Conservation (phyloP, 768 basidiomycete genomes). For the Collybia sordida region DNA sequence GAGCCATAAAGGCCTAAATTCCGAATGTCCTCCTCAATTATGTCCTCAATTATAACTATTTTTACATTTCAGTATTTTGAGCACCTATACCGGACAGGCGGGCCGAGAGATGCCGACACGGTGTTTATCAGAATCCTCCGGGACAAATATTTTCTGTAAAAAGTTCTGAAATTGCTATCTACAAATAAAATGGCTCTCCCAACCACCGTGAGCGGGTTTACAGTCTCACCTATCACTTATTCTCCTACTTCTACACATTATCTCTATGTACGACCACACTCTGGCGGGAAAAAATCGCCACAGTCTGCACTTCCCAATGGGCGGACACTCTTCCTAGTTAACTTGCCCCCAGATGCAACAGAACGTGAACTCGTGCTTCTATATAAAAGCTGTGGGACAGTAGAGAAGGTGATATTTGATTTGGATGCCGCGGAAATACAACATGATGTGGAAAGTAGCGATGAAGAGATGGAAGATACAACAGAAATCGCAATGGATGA, state of each 20-base stretch:
- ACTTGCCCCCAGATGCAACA: constrained; percentile 86
- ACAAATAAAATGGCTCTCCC: constrained; percentile 22
- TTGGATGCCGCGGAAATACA: constrained; percentile 41
- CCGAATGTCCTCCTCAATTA: too few species aligned
- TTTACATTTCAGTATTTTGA: too few species aligned
- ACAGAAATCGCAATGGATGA: constrained; percentile 28
- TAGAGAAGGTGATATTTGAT: constrained; percentile 75
- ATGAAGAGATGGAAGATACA: constrained; percentile 39
- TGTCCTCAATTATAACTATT: too few species aligned
- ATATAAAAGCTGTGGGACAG: constrained; percentile 76
- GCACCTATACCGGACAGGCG: too few species aligned
- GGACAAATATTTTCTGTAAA: neutral
- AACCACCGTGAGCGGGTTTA: constrained; percentile 45
- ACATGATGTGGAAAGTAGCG: constrained; percentile 40
- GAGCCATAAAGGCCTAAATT: too few species aligned
- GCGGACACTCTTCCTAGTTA: constrained; percentile 85
- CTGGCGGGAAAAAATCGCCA: constrained; percentile 41
- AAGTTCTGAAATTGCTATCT: too few species aligned
- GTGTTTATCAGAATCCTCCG: neutral
- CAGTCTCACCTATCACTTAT: constrained; percentile 43
- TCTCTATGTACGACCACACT: constrained; percentile 75
- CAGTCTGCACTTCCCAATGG: constrained; percentile 39
- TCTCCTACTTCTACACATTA: constrained; percentile 56
- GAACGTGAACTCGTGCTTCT: constrained; percentile 75
- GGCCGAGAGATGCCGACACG: too few species aligned